Conservation (phyloP, 2,329 filamentous ascomycete genomes). For the Rhexocercosporidium sp. region DNA sequence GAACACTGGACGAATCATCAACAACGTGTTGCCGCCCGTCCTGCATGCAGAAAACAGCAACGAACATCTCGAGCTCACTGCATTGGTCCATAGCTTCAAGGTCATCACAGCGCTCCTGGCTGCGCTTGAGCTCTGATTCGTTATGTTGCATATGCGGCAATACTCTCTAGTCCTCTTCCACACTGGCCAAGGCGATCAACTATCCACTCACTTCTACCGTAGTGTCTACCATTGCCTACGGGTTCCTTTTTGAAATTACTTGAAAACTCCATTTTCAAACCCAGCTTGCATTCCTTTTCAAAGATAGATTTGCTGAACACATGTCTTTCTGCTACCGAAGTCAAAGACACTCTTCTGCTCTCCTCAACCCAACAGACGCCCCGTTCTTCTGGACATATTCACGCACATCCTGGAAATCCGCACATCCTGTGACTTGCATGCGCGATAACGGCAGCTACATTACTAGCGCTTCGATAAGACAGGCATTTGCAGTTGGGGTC, state of each 20-base stretch:
- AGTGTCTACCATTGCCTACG: background rate
- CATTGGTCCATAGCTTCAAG: constrained; percentile 24
- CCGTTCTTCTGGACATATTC: constrained; percentile 11
- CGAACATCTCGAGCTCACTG: constrained; percentile 8
- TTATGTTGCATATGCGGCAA: background rate
- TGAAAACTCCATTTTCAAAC: background rate
- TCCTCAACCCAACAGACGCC: background rate
- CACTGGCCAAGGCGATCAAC: constrained; percentile 5
- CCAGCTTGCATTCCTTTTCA: background rate
- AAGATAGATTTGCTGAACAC: background rate
- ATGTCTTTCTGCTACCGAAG: background rate
- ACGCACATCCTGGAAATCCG: constrained; percentile 21
- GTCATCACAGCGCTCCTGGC: constrained; percentile 23
- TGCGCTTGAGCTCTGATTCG: constrained; percentile 26
- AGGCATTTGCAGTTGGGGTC: constrained; percentile 29
- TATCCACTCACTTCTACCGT: constrained; percentile 1
- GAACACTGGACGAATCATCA: constrained; percentile 34
- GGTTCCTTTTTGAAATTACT: background rate
- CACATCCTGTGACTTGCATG: constrained; percentile 31
- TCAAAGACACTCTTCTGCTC: background rate
- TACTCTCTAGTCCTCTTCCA: constrained; percentile 4
- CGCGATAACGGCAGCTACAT: constrained; percentile 33
- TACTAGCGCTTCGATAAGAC: constrained; percentile 36
- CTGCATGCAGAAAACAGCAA: constrained; percentile 25
- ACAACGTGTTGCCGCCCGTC: constrained; percentile 38